Evolutionary conservation across 2,329 filamentous ascomycete species (phyloP).

Genomic region (Metarhizium brunneum): DNA sequence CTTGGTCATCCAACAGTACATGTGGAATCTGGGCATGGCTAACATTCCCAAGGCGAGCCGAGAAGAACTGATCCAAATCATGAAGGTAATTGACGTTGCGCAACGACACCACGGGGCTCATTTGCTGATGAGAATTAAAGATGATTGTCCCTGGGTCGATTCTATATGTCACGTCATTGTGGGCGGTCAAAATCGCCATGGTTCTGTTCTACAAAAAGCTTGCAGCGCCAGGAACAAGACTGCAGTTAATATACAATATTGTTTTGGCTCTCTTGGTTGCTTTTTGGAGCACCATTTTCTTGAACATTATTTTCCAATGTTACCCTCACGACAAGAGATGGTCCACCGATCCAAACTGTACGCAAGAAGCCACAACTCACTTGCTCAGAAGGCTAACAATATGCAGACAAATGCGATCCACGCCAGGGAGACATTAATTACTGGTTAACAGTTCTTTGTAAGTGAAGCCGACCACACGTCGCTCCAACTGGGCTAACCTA

Average conservation of each 20-base stretch:
- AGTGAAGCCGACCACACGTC: not conserved
- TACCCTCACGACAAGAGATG: slow-evolving; percentile 23
- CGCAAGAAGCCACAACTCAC: not conserved
- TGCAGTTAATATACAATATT: slow-evolving; percentile 27
- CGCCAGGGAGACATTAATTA: not conserved
- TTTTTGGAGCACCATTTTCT: slow-evolving; percentile 25
- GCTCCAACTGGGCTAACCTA: not conserved
- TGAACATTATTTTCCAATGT: slow-evolving; percentile 29
- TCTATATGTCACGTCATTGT: slow-evolving; percentile 29
- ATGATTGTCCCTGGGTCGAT: slow-evolving; percentile 31
- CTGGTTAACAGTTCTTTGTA: not conserved
- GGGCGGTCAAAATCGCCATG: slow-evolving; percentile 30
- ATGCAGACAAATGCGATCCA: not conserved
- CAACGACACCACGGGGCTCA: slow-evolving; percentile 1
- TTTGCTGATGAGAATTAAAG: slow-evolving; percentile 8
- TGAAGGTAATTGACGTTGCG: slow-evolving; percentile 6
- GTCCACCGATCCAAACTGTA: slow-evolving; percentile 18
- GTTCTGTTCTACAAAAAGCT: slow-evolving; percentile 32
- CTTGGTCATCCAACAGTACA: not conserved
- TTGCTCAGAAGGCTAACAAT: not conserved
- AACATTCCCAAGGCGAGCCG: slow-evolving; percentile 12
- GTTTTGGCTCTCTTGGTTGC: slow-evolving; percentile 19
- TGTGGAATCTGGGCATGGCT: slow-evolving; percentile 13
- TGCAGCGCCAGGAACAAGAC: slow-evolving; percentile 22
- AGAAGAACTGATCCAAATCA: slow-evolving; percentile 16